phyloP scores from a whole-genome alignment of 805 yeast species.

The Metschnikowia kofuensis region DNA sequence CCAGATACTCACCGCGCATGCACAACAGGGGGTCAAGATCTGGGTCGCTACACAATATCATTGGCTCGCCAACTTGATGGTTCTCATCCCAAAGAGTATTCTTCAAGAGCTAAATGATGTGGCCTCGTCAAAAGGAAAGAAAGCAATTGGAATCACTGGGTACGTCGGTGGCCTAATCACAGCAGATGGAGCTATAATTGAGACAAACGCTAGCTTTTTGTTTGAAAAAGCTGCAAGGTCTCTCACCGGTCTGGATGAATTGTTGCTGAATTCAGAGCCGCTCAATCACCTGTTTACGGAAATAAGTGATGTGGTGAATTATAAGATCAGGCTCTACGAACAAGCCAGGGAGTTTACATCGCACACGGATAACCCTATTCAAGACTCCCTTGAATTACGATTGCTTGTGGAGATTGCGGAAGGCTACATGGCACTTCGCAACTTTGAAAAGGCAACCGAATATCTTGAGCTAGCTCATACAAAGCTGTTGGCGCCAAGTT shows the following conservation, averaged over 20 bases:
- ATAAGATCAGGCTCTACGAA: conserved; percentile 6
- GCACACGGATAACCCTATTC: not conserved
- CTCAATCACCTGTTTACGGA: not conserved
- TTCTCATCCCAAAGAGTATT: conserved; percentile 45
- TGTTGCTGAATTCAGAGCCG: conserved; percentile 2
- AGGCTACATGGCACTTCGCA: conserved; percentile 26
- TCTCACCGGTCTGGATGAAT: conserved; percentile 19
- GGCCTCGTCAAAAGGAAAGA: conserved; percentile 13
- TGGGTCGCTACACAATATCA: conserved; percentile 68
- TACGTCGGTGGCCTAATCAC: conserved; percentile 37
- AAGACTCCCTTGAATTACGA: conserved; percentile 18
- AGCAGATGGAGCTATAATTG: conserved; percentile 23
- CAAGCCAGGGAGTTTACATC: not conserved
- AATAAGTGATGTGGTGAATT: conserved; percentile 7
- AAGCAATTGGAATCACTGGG: conserved; percentile 9
- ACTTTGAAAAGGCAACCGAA: conserved; percentile 19
- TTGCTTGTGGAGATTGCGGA: conserved; percentile 53
- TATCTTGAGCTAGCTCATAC: conserved; percentile 13
- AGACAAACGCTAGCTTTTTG: conserved; percentile 30
- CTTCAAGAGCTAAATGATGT: conserved; percentile 14
- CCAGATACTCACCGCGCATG: conserved; percentile 27
- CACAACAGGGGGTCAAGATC: conserved; percentile 7
- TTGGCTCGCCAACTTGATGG: conserved; percentile 60
- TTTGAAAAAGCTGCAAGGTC: conserved; percentile 30
- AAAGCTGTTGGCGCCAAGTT: not conserved